These are phyloP conservation scores for Gigaspora rosea DNA, from an alignment of 192 early-diverging fungal species.

Conservation along the genomic window DNA sequence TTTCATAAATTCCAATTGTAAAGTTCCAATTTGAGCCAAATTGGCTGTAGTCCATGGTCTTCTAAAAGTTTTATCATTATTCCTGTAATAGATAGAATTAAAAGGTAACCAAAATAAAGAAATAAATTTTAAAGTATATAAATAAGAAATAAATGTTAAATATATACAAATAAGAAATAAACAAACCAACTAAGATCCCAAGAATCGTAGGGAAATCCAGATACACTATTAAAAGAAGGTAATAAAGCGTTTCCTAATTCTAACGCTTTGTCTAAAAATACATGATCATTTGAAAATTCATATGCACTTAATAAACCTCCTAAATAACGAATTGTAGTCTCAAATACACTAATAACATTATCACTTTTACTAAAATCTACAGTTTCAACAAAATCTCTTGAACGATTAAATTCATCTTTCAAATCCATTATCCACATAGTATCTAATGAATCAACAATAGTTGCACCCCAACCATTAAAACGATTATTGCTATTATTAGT, in stretches of 20 bases:
- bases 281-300: constrained; percentile 72
- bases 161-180: neutral
- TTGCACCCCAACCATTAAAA: constrained; percentile 66
- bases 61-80: too few relatives aligned
- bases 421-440: constrained; percentile 87
- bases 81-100: too few relatives aligned
- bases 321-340: constrained; percentile 75
- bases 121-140: neutral
- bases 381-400: constrained; percentile 61
- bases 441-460: constrained; percentile 86
- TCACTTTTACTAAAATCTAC: constrained; percentile 58
- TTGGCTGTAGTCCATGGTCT: too few relatives aligned
- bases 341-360: constrained; percentile 71
- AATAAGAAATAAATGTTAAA: neutral
- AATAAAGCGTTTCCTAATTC: constrained; percentile 68
- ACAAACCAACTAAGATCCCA: constrained; percentile 52
- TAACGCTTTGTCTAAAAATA: constrained; percentile 69
- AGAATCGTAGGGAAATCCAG: constrained; percentile 72
- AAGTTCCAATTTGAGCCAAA: constrained; percentile 72
- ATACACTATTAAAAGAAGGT: constrained; percentile 72
- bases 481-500: constrained; percentile 35
- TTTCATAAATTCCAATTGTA: constrained; percentile 84
- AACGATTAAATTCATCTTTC: constrained; percentile 73
- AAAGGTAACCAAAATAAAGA: too few relatives aligned
- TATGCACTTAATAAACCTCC: constrained; percentile 85